Evolutionary conservation across 1,139 yeast species (phyloP).

Genomic region (Casaregolazyma suthepensis): DNA sequence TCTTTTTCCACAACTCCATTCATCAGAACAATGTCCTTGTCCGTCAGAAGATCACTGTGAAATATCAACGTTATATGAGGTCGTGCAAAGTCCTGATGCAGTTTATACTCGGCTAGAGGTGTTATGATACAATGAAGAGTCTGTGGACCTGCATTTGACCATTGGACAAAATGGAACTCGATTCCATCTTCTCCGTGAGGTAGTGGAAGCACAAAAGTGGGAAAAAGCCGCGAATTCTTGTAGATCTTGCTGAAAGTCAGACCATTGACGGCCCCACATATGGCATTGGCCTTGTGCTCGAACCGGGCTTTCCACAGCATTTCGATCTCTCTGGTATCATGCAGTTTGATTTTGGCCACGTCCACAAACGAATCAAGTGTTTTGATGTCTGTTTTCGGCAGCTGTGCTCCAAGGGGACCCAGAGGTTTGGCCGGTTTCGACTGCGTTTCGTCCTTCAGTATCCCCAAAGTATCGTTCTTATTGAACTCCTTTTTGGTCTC

Average conservation of each 20-base stretch:
- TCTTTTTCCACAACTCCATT: slow-evolving; percentile 79
- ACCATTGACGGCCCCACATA: slow-evolving; percentile 59
- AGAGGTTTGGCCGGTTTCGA: neutral
- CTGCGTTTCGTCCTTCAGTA: slow-evolving; percentile 31
- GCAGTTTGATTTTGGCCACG: slow-evolving; percentile 51
- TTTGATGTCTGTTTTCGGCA: slow-evolving; percentile 42
- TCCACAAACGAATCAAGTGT: slow-evolving; percentile 67
- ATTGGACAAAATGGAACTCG: slow-evolving; percentile 90
- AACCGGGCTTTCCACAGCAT: slow-evolving; percentile 88
- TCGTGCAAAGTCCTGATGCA: slow-evolving; percentile 85
- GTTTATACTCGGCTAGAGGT: slow-evolving; percentile 84
- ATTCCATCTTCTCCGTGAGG: slow-evolving; percentile 46
- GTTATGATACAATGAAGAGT: slow-evolving; percentile 91
- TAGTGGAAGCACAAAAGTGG: slow-evolving; percentile 45
- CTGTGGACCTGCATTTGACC: slow-evolving; percentile 82
- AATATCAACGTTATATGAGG: slow-evolving; percentile 91
- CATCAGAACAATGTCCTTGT: slow-evolving; percentile 70
- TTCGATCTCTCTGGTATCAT: slow-evolving; percentile 61
- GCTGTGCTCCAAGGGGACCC: slow-evolving; percentile 9
- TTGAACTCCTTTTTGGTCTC: slow-evolving; percentile 50
- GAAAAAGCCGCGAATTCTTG: slow-evolving; percentile 64
- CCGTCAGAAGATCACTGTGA: slow-evolving; percentile 68
- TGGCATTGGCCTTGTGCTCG: slow-evolving; percentile 49
- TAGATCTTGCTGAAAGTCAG: slow-evolving; percentile 55
- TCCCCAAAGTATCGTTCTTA: slow-evolving; percentile 64